These are phyloP conservation scores for Pseudogymnoascus sp. DNA, from an alignment of 2,329 filamentous ascomycete species.

Conservation along the genomic window DNA sequence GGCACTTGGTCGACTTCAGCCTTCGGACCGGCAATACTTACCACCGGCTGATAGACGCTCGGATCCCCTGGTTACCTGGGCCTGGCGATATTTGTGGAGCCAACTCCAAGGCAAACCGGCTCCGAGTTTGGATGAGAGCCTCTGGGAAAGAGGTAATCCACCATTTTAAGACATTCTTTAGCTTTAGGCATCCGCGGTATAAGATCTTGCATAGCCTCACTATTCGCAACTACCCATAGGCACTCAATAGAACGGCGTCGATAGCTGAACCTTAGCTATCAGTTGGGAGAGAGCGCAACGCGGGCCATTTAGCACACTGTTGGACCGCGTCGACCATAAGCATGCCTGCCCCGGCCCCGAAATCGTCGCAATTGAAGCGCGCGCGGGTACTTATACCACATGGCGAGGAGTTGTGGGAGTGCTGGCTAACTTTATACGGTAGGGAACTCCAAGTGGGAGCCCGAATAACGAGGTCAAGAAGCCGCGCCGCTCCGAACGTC, in stretches of 20 bases:
- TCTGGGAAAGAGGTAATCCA: constrained; percentile 1
- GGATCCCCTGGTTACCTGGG: constrained; percentile 4
- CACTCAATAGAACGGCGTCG: background rate
- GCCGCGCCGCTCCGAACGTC: constrained; percentile 68
- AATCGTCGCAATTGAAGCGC: constrained; percentile 82
- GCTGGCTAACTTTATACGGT: constrained; percentile 18
- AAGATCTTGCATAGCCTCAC: constrained; percentile 3
- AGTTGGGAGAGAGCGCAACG: background rate
- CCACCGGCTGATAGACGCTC: background rate
- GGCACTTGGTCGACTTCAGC: background rate
- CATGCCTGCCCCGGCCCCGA: constrained; percentile 54
- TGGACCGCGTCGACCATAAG: background rate
- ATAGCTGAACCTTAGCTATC: constrained; percentile 4
- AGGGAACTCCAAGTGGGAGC: constrained; percentile 20
- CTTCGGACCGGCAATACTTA: background rate
- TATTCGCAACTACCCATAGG: background rate
- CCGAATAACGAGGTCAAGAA: constrained; percentile 55
- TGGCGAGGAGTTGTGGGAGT: constrained; percentile 18
- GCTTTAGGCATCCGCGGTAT: constrained; percentile 1
- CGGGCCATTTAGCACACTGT: background rate
- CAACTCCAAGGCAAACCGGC: background rate
- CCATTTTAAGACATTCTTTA: background rate
- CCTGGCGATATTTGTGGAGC: constrained; percentile 6
- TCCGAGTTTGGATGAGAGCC: background rate
- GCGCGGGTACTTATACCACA: constrained; percentile 52